phyloP scores from a whole-genome alignment of 768 basidiomycete species.

The Russula ochroleuca region DNA sequence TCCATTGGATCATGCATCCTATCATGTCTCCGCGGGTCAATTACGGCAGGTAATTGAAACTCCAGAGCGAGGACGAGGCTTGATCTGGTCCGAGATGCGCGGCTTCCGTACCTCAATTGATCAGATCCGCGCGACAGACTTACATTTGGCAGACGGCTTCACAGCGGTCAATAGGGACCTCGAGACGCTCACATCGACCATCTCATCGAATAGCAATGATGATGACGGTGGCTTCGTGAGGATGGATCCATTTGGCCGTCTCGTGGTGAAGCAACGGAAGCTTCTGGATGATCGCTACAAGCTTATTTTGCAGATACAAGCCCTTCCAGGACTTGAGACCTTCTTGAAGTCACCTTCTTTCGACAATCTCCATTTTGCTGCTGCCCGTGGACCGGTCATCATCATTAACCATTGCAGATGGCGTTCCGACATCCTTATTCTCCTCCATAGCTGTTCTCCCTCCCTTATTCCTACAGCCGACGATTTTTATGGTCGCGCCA shows the following conservation, averaged over 20 bases:
- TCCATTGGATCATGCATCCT: not conserved
- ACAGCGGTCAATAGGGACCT: not conserved
- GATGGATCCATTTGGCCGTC: slow-evolving; percentile 32
- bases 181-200: not conserved
- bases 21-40: not conserved
- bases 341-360: not conserved
- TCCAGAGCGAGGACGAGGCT: not conserved
- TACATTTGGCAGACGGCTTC: not conserved
- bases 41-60: not conserved
- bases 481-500: slow-evolving; percentile 30
- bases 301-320: not conserved
- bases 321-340: not conserved
- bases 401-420: not conserved
- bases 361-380: not conserved
- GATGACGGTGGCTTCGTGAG: not conserved
- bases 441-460: not conserved
- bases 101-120: slow-evolving; percentile 4
- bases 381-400: not conserved
- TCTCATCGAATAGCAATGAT: not conserved
- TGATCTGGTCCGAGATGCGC: slow-evolving; percentile 5
- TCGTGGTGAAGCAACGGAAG: not conserved
- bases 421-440: slow-evolving; percentile 1
- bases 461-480: slow-evolving; percentile 48
- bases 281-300: not conserved
- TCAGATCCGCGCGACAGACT: not conserved